A percentile compares a stretch with the other conserved stretches of the same genome.
Conservation (phyloP, 1,284 basidiomycete species). For the Austroboletus niveus region DNA sequence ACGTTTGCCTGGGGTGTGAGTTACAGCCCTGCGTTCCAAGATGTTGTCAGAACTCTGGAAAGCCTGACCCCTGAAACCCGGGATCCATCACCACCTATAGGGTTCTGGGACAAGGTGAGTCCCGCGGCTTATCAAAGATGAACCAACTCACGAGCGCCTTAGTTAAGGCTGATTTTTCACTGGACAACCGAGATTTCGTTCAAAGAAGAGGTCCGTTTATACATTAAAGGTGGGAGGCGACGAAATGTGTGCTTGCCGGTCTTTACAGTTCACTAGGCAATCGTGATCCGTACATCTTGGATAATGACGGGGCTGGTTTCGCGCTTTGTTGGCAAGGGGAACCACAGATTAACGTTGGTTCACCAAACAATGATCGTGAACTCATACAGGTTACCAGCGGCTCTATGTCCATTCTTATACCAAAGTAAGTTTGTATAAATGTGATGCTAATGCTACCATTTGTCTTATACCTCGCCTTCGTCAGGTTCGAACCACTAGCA, state of each 20-base stretch:
- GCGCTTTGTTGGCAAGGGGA: conserved; percentile 83
- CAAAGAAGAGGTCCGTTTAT: conserved; percentile 71
- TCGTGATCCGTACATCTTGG: conserved; percentile 78
- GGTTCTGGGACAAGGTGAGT: conserved; percentile 90
- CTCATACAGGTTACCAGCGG: conserved; percentile 85
- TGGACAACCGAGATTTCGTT: conserved; percentile 80
- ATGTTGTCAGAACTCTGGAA: conserved; percentile 84
- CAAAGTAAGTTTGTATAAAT: conserved; percentile 52
- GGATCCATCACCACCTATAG: conserved; percentile 85
- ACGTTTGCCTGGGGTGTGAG: conserved; percentile 91
- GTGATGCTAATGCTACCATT: not conserved
- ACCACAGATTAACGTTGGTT: conserved; percentile 72
- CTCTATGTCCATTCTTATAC: conserved; percentile 79
- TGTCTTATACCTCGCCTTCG: conserved; percentile 2
- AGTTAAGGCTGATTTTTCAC: conserved; percentile 85
- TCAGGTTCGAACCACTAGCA: conserved; percentile 23
- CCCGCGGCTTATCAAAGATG: not conserved
- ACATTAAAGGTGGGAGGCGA: conserved; percentile 72
- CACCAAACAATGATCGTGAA: conserved; percentile 75
- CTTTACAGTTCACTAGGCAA: conserved; percentile 54
- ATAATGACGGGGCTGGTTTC: conserved; percentile 85
- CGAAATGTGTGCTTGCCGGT: conserved; percentile 2
- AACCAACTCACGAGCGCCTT: conserved; percentile 8
- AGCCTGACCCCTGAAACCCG: conserved; percentile 77
- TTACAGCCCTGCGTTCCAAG: conserved; percentile 84